A percentile compares a stretch with the other conserved stretches of the same genome.
These are phyloP conservation scores for Bolboschoenoplectus hybrid DNA, from an alignment of 202 grass and related monocot species.

Conservation along the genomic window DNA sequence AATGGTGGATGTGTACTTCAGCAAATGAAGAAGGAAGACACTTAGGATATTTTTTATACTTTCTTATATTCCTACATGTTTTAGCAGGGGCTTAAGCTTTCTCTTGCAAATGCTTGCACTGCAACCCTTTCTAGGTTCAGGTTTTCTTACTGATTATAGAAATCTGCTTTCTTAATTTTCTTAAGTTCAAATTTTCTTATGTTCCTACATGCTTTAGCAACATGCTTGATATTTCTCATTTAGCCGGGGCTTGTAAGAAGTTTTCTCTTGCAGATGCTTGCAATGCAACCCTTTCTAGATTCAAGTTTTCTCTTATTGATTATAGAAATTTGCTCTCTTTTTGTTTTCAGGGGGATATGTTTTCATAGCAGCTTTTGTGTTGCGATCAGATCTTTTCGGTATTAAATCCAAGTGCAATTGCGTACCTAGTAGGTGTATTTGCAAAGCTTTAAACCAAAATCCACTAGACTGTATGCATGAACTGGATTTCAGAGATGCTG, in stretches of 20 bases:
- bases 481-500: background rate
- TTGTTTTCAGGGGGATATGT: background rate
- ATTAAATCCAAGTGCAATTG: background rate
- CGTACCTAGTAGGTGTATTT: background rate
- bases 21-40: background rate
- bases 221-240: slow-evolving; percentile 11
- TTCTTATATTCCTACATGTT: background rate
- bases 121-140: background rate
- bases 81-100: background rate
- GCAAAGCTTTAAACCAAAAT: background rate
- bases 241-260: background rate
- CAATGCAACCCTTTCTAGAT: background rate
- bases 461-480: background rate
- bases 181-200: background rate
- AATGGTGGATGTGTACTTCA: background rate
- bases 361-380: background rate
- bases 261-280: background rate
- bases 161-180: background rate
- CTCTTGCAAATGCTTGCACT: background rate
- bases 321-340: background rate
- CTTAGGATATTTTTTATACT: background rate
- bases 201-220: background rate
- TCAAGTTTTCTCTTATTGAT: background rate
- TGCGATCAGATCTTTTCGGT: background rate
- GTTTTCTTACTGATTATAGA: background rate